Evolutionary conservation across 192 early-diverging fungal genomes (phyloP), one percentile per base, ranked within the genome.

Genomic region (Obelidium mucronatum): DNA sequence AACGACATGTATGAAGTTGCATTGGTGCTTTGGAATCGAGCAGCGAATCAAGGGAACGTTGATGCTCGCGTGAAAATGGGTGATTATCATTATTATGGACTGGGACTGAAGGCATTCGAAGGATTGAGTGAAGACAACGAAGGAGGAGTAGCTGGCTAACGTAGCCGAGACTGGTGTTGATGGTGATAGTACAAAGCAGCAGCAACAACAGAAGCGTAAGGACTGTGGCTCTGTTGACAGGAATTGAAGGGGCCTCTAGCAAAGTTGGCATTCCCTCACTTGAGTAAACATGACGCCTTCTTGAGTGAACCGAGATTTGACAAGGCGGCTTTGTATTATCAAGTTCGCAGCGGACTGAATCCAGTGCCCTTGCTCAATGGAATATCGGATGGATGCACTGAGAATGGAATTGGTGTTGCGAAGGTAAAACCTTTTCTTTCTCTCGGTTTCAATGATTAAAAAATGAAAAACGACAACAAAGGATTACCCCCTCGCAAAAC

Each of bases 301-400:
- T 36, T 52, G 48, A 54, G 34, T 6, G 67, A 75, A 26, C 84
- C 82, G 1, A 91, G 93, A 79, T 88, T 84, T 40, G 89, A 90
- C 53, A 88, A 85, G 63, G 97, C 97, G 0, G 93, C 91, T 0
- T 80, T 91, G 4, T 93, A 94, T 40, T 99, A 99, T 81, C 84
- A 86, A 22, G 83, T 94, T n/a, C 1, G 94, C 96, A 13, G 94
- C 95, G 1, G 92, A 96, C n/a, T 34, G 92, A 95, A 37, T 75
- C 71, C 5, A 93, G 90, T 44, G 74, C 93, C 4, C 80, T 97
- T 76, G 97, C 96, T 1, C 96, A 97, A 94, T 99, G 92, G 92
- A 98, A 95, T 74, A 83, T 99, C 1, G 97, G 94, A 2, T 97
- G 92, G 90, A 97, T 99, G 94, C 86, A 97, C 79, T n/a, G 96